These are phyloP conservation scores for Albatrellus sp. DNA, from an alignment of 1,284 basidiomycete genomes.

Conservation along the genomic window DNA sequence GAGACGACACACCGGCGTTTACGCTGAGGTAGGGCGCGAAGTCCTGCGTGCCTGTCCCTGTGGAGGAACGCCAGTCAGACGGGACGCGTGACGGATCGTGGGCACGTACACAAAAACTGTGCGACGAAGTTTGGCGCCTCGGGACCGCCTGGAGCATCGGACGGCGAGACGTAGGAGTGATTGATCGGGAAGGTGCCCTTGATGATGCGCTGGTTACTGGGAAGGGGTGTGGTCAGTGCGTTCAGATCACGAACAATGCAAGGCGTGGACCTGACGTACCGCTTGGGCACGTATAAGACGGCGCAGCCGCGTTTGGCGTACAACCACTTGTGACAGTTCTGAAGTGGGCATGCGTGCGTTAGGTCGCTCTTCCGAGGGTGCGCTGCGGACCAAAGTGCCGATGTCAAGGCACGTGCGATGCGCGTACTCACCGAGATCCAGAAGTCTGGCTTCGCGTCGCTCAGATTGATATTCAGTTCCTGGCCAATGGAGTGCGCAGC, in stretches of 20 bases:
- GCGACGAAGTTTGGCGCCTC: conserved; percentile 34
- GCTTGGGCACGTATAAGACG: conserved; percentile 65
- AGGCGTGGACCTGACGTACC: conserved; percentile 28
- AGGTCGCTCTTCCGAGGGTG: background rate
- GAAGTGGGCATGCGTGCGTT: background rate
- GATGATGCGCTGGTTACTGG: conserved; percentile 70
- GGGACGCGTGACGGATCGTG: conserved; percentile 9
- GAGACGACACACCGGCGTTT: conserved; percentile 29
- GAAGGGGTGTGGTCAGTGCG: background rate
- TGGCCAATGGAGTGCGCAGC: conserved; percentile 61
- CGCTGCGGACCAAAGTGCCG: no score
- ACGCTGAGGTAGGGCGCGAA: conserved; percentile 42
- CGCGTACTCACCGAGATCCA: conserved; percentile 53
- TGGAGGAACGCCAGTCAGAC: background rate
- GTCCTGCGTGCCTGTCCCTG: conserved; percentile 68
- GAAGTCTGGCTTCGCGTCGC: conserved; percentile 57
- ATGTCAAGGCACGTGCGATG: background rate
- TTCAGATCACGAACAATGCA: background rate
- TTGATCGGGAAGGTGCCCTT: conserved; percentile 69
- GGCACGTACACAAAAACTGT: conserved; percentile 46
- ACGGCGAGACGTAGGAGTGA: conserved; percentile 37
- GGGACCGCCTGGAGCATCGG: conserved; percentile 10
- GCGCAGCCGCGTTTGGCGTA: conserved; percentile 62
- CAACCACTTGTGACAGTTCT: conserved; percentile 85
- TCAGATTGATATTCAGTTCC: conserved; percentile 42